phyloP scores from a whole-genome alignment of 208 protist genomes.

The Crithidia brevicula region DNA sequence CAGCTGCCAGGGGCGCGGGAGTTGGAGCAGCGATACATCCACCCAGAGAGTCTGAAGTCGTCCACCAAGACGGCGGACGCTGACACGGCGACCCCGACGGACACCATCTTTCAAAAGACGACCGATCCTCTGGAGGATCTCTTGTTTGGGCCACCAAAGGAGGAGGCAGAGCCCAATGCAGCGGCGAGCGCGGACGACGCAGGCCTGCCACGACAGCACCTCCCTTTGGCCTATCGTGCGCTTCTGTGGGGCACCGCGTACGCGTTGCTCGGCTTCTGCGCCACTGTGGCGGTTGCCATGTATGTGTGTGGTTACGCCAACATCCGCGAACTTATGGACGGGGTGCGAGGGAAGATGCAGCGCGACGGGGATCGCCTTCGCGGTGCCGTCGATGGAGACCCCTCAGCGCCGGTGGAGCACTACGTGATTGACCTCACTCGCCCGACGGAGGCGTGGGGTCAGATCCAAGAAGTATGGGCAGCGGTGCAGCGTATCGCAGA shows the following conservation, averaged over 20 bases:
- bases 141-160: conserved; percentile 31
- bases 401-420: conserved; percentile 35
- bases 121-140: conserved; percentile 54
- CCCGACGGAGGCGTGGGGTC: conserved; percentile 43
- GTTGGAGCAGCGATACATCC: conserved; percentile 58
- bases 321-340: conserved; percentile 40
- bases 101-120: conserved; percentile 30
- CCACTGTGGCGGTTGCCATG: conserved; percentile 53
- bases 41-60: not conserved
- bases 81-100: not conserved
- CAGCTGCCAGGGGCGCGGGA: conserved; percentile 68
- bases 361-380: conserved; percentile 49
- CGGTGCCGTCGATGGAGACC: not conserved
- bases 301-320: conserved; percentile 55
- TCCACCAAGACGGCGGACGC: not conserved
- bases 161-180: conserved; percentile 14
- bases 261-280: conserved; percentile 51
- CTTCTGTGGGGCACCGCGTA: conserved; percentile 77
- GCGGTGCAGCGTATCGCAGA: conserved; percentile 35
- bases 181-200: not conserved
- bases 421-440: conserved; percentile 76
- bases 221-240: conserved; percentile 73
- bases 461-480: conserved; percentile 65
- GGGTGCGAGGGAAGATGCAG: conserved; percentile 44
- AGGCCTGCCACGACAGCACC: conserved; percentile 34